Base-by-base conservation (phyloP, 2,329 filamentous ascomycete species). In the Magnaporthiopsis incrustans region DNA sequence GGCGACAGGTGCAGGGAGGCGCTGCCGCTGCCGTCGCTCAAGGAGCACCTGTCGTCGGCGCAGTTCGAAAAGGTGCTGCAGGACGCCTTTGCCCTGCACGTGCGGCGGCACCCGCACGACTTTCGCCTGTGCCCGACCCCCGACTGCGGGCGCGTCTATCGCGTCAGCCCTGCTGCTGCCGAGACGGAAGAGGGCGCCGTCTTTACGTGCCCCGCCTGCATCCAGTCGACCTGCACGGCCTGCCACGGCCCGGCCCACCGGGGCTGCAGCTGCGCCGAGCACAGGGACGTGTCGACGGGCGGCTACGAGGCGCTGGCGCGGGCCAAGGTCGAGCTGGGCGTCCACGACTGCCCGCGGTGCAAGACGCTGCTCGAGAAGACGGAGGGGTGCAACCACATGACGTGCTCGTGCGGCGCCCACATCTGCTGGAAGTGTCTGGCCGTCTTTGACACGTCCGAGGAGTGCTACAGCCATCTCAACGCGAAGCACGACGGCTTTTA, bases 101-200 rank as follows among this genome's bases (percentile, higher is more conserved):
- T 79, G 50, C 71, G 70, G 6, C 71, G 66, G 5, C 70, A 73
- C 35, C 73, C 75, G 1, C 56, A 70, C 12, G 56, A 66, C 0
- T 69, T 81, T 14, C 73, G 70, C 4, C 75, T 75, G 66, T 82
- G 80, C 63, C 76, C 78, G 2, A 78, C 76, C 0, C 73, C 78
- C 0, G 77, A 79, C 66, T 82, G 79, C 64, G 70, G 67, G 7
- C 73, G 74, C 25, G 68, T 81, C 12, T 82, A 82, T 67, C 76
- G 78, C 10, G 62, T 65, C 44, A 65, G 66, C 22, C 63, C 62
- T 25, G 57, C 57, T 6, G 27, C 26, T 11, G 14, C 25, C 4
- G 6, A 30, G 25, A 6, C 25, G 10, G 25, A 58, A 25, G 4
- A 38, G 3, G 60, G 38, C 1, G 66, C 66, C 0, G 66, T 66